Percentiles rank a stretch among this genome's conserved stretches.
These are phyloP conservation scores for Grosmannia serpens DNA, from an alignment of 2,329 filamentous ascomycete species.

Conservation along the genomic window DNA sequence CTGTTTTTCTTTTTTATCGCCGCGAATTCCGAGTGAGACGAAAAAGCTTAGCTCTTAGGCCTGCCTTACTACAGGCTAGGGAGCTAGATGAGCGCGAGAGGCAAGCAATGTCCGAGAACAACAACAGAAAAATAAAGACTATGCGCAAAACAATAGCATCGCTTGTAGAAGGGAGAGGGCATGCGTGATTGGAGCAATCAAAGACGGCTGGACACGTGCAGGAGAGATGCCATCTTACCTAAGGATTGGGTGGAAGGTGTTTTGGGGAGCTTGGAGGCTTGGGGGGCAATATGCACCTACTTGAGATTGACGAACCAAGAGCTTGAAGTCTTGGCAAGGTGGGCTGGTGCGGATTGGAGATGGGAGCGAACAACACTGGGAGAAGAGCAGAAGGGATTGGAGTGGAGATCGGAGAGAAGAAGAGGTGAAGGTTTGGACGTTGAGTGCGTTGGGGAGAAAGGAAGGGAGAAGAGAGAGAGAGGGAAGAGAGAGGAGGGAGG, in stretches of 20 bases:
- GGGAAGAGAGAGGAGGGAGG: not conserved
- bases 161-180: not conserved
- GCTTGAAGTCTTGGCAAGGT: constrained; percentile 6
- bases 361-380: constrained; percentile 7
- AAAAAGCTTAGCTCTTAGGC: constrained; percentile 11
- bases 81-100: not conserved
- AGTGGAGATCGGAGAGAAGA: constrained; percentile 3
- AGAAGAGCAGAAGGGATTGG: not conserved
- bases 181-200: not conserved
- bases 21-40: constrained; percentile 10
- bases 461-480: not conserved
- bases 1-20: constrained; percentile 10
- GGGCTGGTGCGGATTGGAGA: constrained; percentile 2
- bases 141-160: not conserved
- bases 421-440: not conserved
- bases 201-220: not conserved
- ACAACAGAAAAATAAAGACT: not conserved
- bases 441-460: constrained; percentile 4
- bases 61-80: constrained; percentile 3
- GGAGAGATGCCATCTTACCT: not conserved
- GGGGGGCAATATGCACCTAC: not conserved
- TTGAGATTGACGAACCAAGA: not conserved
- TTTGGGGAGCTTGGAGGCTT: not conserved
- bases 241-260: too few species aligned
- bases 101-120: constrained; percentile 1